Evolutionary conservation across 2,329 filamentous ascomycete genomes (phyloP).

Genomic region (Clonostachys byssicola): DNA sequence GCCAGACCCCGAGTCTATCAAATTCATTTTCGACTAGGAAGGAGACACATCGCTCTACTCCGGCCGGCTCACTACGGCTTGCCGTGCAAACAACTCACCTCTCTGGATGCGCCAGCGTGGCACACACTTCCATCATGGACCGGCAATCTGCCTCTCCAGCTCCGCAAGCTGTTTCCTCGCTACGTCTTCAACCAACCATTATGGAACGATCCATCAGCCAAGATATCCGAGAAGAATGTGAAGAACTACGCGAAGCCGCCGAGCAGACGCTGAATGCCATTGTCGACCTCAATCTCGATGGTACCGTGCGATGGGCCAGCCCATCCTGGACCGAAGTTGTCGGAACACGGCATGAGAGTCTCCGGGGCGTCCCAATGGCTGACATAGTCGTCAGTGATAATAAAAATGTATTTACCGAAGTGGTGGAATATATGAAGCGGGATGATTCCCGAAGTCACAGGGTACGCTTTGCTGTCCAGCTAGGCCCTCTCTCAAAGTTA

Average conservation of each 20-base stretch:
- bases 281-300: conserved; percentile 87
- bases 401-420: conserved; percentile 74
- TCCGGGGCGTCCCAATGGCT: conserved; percentile 73
- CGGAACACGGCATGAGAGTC: conserved; percentile 68
- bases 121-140: not conserved
- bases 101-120: too few species aligned
- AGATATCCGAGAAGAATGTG: conserved; percentile 87
- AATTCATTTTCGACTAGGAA: conserved; percentile 13
- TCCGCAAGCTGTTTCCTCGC: conserved; percentile 47
- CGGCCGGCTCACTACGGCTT: not conserved
- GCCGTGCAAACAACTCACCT: not conserved
- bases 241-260: conserved; percentile 90
- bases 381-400: conserved; percentile 77
- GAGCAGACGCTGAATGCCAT: conserved; percentile 97
- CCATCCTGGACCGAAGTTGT: conserved; percentile 94
- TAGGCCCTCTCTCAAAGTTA: conserved; percentile 67
- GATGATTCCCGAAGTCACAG: conserved; percentile 93
- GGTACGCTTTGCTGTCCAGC: conserved; percentile 71
- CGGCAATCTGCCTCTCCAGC: conserved; percentile 25
- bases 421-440: conserved; percentile 82
- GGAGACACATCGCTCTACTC: not conserved
- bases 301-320: conserved; percentile 91
- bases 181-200: conserved; percentile 41
- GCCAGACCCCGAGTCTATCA: conserved; percentile 28
- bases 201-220: conserved; percentile 73